Conservation (phyloP, 2,329 filamentous ascomycete species). For the Phyllosticta citrichinensis region DNA sequence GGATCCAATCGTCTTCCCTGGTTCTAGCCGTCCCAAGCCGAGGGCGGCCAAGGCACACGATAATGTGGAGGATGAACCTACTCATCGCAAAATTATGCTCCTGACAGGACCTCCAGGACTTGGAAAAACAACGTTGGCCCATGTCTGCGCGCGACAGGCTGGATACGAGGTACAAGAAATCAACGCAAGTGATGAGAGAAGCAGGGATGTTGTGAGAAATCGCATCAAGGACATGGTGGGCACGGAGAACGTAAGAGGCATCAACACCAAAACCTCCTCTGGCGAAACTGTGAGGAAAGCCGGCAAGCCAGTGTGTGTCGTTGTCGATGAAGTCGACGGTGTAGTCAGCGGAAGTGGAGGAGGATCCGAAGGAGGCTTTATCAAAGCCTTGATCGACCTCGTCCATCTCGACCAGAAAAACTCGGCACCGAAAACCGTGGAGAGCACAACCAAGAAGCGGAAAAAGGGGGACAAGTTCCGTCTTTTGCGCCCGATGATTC, state of each 20-base stretch:
- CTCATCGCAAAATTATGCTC: conserved; percentile 78
- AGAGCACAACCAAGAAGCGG: conserved; percentile 38
- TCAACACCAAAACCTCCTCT: conserved; percentile 43
- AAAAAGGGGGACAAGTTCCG: conserved; percentile 81
- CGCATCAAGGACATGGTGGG: conserved; percentile 85
- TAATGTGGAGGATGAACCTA: conserved; percentile 52
- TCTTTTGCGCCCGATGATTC: conserved; percentile 74
- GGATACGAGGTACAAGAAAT: conserved; percentile 96
- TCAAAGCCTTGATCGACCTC: conserved; percentile 88
- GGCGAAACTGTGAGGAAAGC: conserved; percentile 54
- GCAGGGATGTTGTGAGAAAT: conserved; percentile 78
- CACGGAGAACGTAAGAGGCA: conserved; percentile 81
- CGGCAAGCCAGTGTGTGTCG: conserved; percentile 79
- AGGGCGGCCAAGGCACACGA: conserved; percentile 35
- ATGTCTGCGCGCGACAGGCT: conserved; percentile 90
- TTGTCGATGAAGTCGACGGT: conserved; percentile 95
- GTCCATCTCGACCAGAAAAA: conserved; percentile 83
- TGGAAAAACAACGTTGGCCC: conserved; percentile 91
- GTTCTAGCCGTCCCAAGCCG: conserved; percentile 50
- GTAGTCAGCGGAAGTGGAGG: conserved; percentile 71
- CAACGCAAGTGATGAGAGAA: conserved; percentile 94
- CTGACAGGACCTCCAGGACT: conserved; percentile 86
- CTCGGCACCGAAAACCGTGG: conserved; percentile 21
- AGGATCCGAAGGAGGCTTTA: conserved; percentile 78
- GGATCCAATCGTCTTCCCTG: conserved; percentile 88